phyloP scores from a whole-genome alignment of 1,284 basidiomycete species.

The Sparassis latifolia region DNA sequence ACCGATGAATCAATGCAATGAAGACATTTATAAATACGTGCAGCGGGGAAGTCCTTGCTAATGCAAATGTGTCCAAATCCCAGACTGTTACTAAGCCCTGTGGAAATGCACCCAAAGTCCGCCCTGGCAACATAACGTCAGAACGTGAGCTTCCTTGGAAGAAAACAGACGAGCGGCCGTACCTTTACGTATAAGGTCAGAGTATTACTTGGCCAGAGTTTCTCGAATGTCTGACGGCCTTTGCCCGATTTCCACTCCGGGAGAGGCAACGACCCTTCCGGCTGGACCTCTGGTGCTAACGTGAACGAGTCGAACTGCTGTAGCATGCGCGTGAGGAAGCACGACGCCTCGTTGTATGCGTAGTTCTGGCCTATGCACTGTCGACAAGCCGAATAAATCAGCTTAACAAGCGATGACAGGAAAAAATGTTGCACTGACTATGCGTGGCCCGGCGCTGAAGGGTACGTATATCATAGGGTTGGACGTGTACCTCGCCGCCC shows the following conservation, averaged over 20 bases:
- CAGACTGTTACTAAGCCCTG: not conserved
- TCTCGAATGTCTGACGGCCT: slow-evolving; percentile 50
- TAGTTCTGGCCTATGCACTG: slow-evolving; percentile 72
- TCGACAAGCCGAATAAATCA: not conserved
- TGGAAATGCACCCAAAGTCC: slow-evolving; percentile 11
- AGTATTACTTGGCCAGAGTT: slow-evolving; percentile 52
- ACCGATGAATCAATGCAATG: too few relatives aligned
- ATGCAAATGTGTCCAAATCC: too few relatives aligned
- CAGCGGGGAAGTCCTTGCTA: too few relatives aligned
- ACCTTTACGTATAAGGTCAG: slow-evolving; percentile 61
- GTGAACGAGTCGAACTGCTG: slow-evolving; percentile 57
- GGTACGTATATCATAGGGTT: slow-evolving; percentile 66
- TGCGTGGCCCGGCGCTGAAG: slow-evolving; percentile 61
- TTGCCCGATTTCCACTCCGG: slow-evolving; percentile 47
- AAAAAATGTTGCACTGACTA: slow-evolving; percentile 25
- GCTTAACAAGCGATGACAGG: not conserved
- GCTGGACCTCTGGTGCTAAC: slow-evolving; percentile 55
- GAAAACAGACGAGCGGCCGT: slow-evolving; percentile 10
- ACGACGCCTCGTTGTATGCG: slow-evolving; percentile 67
- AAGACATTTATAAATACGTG: too few relatives aligned
- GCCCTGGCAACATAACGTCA: slow-evolving; percentile 3
- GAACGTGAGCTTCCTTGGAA: not conserved
- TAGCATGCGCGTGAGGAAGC: slow-evolving; percentile 58
- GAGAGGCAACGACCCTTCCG: slow-evolving; percentile 52
- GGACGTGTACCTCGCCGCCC: slow-evolving; percentile 38